These are phyloP conservation scores for Daldinia grandis DNA, from an alignment of 495 filamentous ascomycete species.

Conservation along the genomic window DNA sequence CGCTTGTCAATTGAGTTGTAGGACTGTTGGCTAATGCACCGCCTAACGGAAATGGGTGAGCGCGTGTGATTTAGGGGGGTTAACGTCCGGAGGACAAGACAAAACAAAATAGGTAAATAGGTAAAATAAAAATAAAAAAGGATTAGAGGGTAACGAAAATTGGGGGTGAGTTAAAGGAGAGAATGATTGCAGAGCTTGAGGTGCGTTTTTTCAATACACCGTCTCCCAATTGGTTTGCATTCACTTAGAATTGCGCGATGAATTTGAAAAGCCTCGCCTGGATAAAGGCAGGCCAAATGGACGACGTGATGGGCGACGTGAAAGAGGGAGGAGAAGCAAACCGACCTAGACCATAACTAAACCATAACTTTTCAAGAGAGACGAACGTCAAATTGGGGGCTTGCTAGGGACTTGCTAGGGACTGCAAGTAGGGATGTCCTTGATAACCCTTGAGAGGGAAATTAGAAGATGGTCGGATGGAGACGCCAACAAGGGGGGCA, in stretches of 20 bases:
- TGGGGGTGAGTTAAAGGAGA: not conserved
- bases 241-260: constrained; percentile 4
- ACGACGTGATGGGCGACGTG: constrained; percentile 30
- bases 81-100: not conserved
- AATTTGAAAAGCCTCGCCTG: constrained; percentile 27
- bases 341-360: constrained; percentile 1
- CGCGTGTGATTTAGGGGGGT: constrained; percentile 27
- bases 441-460: constrained; percentile 39
- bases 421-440: constrained; percentile 36
- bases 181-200: constrained; percentile 21
- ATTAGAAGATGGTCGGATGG: constrained; percentile 42
- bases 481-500: constrained; percentile 35
- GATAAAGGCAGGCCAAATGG: constrained; percentile 30
- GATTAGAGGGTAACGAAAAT: not conserved
- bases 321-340: constrained; percentile 26
- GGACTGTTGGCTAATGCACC: constrained; percentile 26
- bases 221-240: constrained; percentile 24
- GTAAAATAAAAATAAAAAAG: not conserved
- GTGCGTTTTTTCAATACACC: constrained; percentile 19
- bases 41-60: constrained; percentile 25
- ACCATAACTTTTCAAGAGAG: constrained; percentile 26
- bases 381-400: constrained; percentile 28
- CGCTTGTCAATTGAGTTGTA: constrained; percentile 29
- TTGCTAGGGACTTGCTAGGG: constrained; percentile 1
- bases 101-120: not conserved